Evolutionary conservation across 768 basidiomycete genomes (phyloP).

Genomic region (Boletus edulis): DNA sequence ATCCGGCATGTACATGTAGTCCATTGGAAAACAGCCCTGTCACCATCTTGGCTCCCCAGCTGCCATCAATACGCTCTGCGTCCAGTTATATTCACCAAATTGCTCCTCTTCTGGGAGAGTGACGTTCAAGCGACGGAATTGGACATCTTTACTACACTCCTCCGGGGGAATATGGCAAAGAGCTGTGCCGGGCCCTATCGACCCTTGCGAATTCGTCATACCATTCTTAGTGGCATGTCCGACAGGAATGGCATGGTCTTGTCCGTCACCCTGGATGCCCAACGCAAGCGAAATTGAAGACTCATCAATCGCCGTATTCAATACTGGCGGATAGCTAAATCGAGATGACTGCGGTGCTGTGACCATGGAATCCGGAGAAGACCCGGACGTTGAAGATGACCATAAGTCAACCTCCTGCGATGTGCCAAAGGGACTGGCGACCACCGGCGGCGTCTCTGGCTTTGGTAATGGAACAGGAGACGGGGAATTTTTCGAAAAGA

Average conservation of each 20-base stretch:
- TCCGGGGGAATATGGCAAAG: conserved; percentile 18
- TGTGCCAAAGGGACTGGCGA: conserved; percentile 6
- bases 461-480: conserved; percentile 41
- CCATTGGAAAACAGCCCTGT: conserved; percentile 9
- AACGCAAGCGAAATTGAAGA: conserved; percentile 42
- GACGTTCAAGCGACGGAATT: conserved; percentile 29
- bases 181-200: conserved; percentile 9
- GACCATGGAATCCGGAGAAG: conserved; percentile 45
- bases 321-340: conserved; percentile 50
- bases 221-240: conserved; percentile 12
- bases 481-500: conserved; percentile 64
- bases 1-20: conserved; percentile 18
- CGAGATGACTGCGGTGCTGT: conserved; percentile 56
- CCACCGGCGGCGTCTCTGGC: conserved; percentile 28
- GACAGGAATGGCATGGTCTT: conserved; percentile 13
- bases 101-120: conserved; percentile 38
- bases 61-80: conserved; percentile 68
- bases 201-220: conserved; percentile 16
- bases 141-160: conserved; percentile 16
- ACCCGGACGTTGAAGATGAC: conserved; percentile 31
- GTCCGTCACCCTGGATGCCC: conserved; percentile 29
- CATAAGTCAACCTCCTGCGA: conserved; percentile 19
- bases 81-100: conserved; percentile 62
- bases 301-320: conserved; percentile 63
- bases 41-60: conserved; percentile 49